Evolutionary conservation across 1,284 basidiomycete genomes (phyloP), one percentile per base, ranked within the genome.

Genomic region (Rhodotorula sp.): DNA sequence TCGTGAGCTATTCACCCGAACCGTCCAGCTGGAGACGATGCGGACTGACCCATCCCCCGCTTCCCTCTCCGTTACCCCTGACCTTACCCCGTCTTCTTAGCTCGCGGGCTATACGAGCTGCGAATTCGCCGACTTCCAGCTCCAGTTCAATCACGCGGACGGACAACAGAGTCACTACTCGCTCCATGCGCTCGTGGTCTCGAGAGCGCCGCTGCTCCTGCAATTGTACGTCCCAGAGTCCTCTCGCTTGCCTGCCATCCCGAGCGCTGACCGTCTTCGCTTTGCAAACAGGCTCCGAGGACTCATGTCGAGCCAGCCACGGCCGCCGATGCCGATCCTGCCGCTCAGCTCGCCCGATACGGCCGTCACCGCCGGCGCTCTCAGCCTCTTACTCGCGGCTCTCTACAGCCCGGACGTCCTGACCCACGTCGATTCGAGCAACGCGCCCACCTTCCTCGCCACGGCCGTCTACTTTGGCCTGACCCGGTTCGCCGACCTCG

Each of bases 331-430:
- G 26, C 53, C 64, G 2, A 26, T 44, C 24, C 26, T 69, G 44
- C n/a, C 54, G 53, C 53, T 70, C 55, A 30, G 57, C 22, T n/a
- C 65, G 42, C 46, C 45, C 37, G 62, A 69, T 30, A 53, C 68
- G 3, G 18, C 54, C 37, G 66, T 70, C 63, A 63, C 56, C 22
- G 26, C 63, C 48, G 20, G 33, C 22, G 56, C 69, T 6, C 30
- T 73, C 58, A n/a, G 30, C 6, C 64, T 73, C 44, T 55, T 45
- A 26, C 56, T 73, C 58, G 69, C 72, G 6, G 68, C 64, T 3
- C 69, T 73, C 24, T 73, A 73, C 59, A 66, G 64, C 10, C 72
- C 69, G 17, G 45, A 46, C 20, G 64, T 66, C 48, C 64, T 71
- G 48, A 17, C 57, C 4, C 66, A 68, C 30, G 54, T 70, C 49